Evolutionary conservation across 257 asterid species (phyloP).

Genomic region (Primulina huaijiensis): DNA sequence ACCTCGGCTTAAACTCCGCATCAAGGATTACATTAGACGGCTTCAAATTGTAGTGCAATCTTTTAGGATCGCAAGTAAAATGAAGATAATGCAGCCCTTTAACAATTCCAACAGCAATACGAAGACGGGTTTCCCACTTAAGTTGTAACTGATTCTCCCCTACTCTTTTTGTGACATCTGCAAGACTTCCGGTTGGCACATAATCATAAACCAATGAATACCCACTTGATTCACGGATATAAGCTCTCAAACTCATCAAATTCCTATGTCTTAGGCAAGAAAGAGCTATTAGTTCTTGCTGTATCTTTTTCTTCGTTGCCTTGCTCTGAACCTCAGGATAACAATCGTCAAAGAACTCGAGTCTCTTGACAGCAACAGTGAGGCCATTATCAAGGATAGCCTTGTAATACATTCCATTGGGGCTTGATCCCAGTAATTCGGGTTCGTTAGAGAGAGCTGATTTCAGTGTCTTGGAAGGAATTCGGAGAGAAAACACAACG

Average conservation of each 20-base stretch:
- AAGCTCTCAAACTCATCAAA: constrained; percentile 89
- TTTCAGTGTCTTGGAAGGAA: constrained; percentile 55
- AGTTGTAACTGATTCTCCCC: constrained; percentile 66
- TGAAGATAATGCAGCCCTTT: constrained; percentile 82
- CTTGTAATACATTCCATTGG: constrained; percentile 66
- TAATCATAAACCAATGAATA: constrained; percentile 67
- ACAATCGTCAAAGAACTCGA: constrained; percentile 40
- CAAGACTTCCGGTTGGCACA: constrained; percentile 70
- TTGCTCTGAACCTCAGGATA: constrained; percentile 25
- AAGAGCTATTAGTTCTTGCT: constrained; percentile 60
- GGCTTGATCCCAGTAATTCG: constrained; percentile 65
- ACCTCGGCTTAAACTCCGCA: constrained; percentile 66
- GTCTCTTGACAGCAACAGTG: constrained; percentile 67
- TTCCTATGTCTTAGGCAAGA: constrained; percentile 73
- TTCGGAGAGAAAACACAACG: constrained; percentile 68
- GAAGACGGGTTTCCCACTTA: constrained; percentile 72
- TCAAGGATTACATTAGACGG: constrained; percentile 85
- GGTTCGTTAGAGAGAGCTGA: constrained; percentile 66
- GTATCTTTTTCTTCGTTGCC: constrained; percentile 47
- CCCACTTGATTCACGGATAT: constrained; percentile 53
- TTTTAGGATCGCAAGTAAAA: constrained; percentile 57
- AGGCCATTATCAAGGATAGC: constrained; percentile 84
- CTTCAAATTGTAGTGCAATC: constrained; percentile 76
- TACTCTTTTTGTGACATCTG: constrained; percentile 64
- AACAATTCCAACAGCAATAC: constrained; percentile 77